Evolutionary conservation across 2,329 filamentous ascomycete genomes (phyloP).

Genomic region (Botrytis deweyae): DNA sequence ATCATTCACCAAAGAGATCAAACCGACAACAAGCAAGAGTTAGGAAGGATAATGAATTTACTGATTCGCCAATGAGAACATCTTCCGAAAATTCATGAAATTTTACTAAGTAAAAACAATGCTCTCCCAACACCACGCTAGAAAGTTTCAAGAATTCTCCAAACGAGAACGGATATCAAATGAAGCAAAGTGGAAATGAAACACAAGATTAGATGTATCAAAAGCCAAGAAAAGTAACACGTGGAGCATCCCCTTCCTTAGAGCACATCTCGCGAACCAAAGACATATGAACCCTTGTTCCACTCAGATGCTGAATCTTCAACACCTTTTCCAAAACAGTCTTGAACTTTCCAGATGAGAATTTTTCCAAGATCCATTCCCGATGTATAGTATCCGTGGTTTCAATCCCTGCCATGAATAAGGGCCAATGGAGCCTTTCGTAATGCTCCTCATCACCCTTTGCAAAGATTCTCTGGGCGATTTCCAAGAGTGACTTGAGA

Average conservation of each 20-base stretch:
- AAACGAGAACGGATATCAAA: not conserved
- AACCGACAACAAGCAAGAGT: not conserved
- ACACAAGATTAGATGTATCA: not conserved
- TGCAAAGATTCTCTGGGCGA: slow-evolving; percentile 13
- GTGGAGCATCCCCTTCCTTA: slow-evolving; percentile 12
- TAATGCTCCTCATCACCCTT: slow-evolving; percentile 18
- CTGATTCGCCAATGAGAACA: not conserved
- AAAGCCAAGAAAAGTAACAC: slow-evolving; percentile 18
- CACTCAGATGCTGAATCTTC: slow-evolving; percentile 9
- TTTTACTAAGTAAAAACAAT: not conserved
- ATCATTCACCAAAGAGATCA: not conserved
- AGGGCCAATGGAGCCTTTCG: slow-evolving; percentile 21
- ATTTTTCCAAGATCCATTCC: slow-evolving; percentile 18
- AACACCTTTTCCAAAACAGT: slow-evolving; percentile 13
- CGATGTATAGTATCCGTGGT: slow-evolving; percentile 22
- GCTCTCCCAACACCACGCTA: not conserved
- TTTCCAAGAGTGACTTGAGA: slow-evolving; percentile 8
- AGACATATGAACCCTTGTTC: slow-evolving; percentile 7
- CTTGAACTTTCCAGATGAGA: slow-evolving; percentile 8
- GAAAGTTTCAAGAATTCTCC: not conserved
- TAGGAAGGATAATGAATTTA: not conserved
- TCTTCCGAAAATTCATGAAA: not conserved
- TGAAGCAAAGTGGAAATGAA: not conserved
- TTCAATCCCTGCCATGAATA: slow-evolving; percentile 26
- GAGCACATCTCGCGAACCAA: slow-evolving; percentile 18